These are phyloP conservation scores for Gelatoporia subvermispora DNA, from an alignment of 768 basidiomycete species.

Conservation along the genomic window DNA sequence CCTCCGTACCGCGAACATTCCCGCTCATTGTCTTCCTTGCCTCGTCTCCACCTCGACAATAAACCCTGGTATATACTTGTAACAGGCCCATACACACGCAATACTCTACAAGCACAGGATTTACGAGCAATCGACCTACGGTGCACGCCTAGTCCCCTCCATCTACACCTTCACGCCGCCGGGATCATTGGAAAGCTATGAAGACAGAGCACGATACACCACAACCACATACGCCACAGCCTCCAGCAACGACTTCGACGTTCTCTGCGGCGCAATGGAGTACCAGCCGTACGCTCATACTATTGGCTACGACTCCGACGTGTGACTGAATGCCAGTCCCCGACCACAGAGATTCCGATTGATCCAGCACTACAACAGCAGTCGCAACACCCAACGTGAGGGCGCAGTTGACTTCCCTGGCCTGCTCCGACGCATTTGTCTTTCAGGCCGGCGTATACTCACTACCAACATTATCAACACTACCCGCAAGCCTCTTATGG, in stretches of 20 bases:
- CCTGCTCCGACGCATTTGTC: background rate
- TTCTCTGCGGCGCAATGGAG: conserved; percentile 37
- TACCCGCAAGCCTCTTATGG: conserved; percentile 33
- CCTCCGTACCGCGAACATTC: too few relatives aligned
- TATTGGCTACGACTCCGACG: too few relatives aligned
- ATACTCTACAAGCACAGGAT: too few relatives aligned
- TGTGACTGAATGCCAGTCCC: conserved; percentile 1
- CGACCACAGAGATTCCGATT: conserved; percentile 51
- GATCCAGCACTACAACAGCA: conserved; percentile 68
- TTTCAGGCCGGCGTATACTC: conserved; percentile 13
- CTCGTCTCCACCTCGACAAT: too few relatives aligned
- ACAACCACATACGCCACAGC: conserved; percentile 9
- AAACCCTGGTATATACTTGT: too few relatives aligned
- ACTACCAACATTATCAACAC: conserved; percentile 44
- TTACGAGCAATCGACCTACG: too few relatives aligned
- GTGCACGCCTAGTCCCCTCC: too few relatives aligned
- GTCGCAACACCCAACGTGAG: conserved; percentile 33
- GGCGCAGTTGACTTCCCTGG: background rate
- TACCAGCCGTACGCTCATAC: conserved; percentile 28
- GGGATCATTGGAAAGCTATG: conserved; percentile 21
- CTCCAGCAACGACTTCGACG: conserved; percentile 26
- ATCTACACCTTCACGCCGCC: background rate
- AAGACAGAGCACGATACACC: conserved; percentile 37
- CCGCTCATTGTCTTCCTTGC: too few relatives aligned
- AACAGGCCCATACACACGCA: too few relatives aligned